These are phyloP conservation scores for Elsinoe ampelina DNA, from an alignment of 2,329 filamentous ascomycete genomes.

Conservation along the genomic window DNA sequence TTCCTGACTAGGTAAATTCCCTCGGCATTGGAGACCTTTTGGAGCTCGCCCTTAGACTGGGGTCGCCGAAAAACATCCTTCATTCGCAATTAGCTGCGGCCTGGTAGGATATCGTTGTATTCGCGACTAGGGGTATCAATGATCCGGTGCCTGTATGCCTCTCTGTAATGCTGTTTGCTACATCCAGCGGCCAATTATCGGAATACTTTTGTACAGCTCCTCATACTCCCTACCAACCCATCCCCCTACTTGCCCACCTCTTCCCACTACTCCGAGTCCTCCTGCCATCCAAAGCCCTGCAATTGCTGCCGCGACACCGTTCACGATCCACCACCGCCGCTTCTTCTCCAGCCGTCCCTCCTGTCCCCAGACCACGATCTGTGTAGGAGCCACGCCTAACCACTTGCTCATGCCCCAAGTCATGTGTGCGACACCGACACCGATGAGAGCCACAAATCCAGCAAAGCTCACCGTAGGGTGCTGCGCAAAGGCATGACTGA, in stretches of 20 bases:
- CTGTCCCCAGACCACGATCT: slow-evolving; percentile 41
- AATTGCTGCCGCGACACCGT: slow-evolving; percentile 50
- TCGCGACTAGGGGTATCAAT: too few relatives aligned
- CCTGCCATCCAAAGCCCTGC: slow-evolving; percentile 71
- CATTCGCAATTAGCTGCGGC: too few relatives aligned
- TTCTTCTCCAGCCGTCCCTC: slow-evolving; percentile 47
- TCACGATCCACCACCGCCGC: slow-evolving; percentile 61
- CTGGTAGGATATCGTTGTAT: too few relatives aligned
- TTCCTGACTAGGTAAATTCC: too few relatives aligned
- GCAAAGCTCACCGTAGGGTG: slow-evolving; percentile 57
- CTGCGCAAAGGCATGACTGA: slow-evolving; percentile 73
- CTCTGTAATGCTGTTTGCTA: slow-evolving; percentile 6
- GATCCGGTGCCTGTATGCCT: too few relatives aligned
- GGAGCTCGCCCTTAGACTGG: too few relatives aligned
- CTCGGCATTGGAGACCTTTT: too few relatives aligned
- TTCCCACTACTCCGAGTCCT: slow-evolving; percentile 66
- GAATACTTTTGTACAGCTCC: slow-evolving; percentile 55
- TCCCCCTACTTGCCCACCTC: slow-evolving; percentile 58
- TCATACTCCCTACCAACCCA: slow-evolving; percentile 80
- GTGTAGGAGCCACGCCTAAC: slow-evolving; percentile 55
- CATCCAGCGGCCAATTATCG: slow-evolving; percentile 46
- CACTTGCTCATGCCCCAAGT: slow-evolving; percentile 81
- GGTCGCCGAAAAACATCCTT: too few relatives aligned
- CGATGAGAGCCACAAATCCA: slow-evolving; percentile 61
- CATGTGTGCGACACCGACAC: slow-evolving; percentile 63